Percentiles rank a stretch among this genome's conserved stretches.
Evolutionary conservation across 1,284 basidiomycete genomes (phyloP).

Genomic region (Cystobasidium sp.): DNA sequence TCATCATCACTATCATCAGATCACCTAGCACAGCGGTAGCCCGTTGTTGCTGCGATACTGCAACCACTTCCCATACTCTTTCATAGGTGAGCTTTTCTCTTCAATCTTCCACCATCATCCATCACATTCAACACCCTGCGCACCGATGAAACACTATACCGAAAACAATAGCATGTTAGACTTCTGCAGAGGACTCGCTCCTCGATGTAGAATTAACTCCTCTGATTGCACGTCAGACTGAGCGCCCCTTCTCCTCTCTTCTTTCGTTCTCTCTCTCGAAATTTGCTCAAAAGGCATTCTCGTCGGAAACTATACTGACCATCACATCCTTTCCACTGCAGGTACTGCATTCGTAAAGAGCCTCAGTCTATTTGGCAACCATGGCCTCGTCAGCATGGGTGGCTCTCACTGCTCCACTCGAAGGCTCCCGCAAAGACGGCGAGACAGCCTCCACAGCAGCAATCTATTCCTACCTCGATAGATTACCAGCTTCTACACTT

Average conservation of each 20-base stretch:
- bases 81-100: not conserved
- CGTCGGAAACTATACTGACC: too few species aligned
- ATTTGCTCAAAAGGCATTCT: constrained; percentile 9
- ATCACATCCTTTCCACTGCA: not conserved
- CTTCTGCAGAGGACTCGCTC: constrained; percentile 35
- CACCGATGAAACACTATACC: constrained; percentile 42
- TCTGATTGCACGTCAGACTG: constrained; percentile 48
- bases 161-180: constrained; percentile 47
- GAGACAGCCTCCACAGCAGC: constrained; percentile 44
- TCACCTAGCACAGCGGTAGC: not conserved
- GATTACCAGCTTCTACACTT: constrained; percentile 80
- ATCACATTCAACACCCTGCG: not conserved
- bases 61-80: not conserved
- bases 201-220: constrained; percentile 28
- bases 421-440: constrained; percentile 12
- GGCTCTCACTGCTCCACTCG: constrained; percentile 36
- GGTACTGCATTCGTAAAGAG: not conserved
- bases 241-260: constrained; percentile 8
- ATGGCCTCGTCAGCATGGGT: constrained; percentile 39
- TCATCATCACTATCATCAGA: too few species aligned
- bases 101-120: not conserved
- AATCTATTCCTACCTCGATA: constrained; percentile 74
- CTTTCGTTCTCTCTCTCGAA: not conserved
- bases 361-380: not conserved
- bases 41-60: not conserved